These are phyloP conservation scores for Hibiscus tridactylites DNA, from an alignment of 345 rosid genomes.

Conservation along the genomic window DNA sequence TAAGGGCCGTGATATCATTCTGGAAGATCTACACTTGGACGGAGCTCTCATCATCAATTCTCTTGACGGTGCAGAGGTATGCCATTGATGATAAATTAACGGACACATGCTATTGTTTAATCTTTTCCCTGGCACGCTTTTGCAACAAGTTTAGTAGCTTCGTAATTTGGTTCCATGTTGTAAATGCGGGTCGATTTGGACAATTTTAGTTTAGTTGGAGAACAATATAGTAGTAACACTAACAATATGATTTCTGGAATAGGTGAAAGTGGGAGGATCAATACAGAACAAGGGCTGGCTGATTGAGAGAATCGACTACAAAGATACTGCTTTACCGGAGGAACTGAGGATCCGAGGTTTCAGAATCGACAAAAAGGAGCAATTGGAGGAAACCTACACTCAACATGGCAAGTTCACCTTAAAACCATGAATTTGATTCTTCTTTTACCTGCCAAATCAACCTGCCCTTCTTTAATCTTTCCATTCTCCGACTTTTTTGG, in stretches of 20 bases:
- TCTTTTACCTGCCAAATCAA: background rate
- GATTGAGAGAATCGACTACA: constrained; percentile 60
- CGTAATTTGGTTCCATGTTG: background rate
- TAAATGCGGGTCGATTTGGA: background rate
- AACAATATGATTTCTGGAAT: background rate
- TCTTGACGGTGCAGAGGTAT: constrained; percentile 76
- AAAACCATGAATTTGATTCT: constrained; percentile 25
- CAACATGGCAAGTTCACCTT: constrained; percentile 45
- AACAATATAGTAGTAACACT: no score
- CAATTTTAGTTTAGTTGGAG: background rate
- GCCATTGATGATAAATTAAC: background rate
- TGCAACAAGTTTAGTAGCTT: background rate
- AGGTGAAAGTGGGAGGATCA: constrained; percentile 64
- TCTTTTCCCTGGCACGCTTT: background rate
- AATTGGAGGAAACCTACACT: constrained; percentile 44
- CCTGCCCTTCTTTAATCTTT: no score
- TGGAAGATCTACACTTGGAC: constrained; percentile 63
- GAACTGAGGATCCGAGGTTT: constrained; percentile 63
- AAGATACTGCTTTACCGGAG: constrained; percentile 56
- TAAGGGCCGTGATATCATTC: constrained; percentile 43
- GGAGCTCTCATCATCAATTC: constrained; percentile 69
- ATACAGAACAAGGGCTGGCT: constrained; percentile 81
- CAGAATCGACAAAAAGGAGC: constrained; percentile 56
- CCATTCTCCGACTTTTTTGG: no score
- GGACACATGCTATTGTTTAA: background rate